Conservation (phyloP, 1,284 basidiomycete species). For the Heterobasidion irregulare region DNA sequence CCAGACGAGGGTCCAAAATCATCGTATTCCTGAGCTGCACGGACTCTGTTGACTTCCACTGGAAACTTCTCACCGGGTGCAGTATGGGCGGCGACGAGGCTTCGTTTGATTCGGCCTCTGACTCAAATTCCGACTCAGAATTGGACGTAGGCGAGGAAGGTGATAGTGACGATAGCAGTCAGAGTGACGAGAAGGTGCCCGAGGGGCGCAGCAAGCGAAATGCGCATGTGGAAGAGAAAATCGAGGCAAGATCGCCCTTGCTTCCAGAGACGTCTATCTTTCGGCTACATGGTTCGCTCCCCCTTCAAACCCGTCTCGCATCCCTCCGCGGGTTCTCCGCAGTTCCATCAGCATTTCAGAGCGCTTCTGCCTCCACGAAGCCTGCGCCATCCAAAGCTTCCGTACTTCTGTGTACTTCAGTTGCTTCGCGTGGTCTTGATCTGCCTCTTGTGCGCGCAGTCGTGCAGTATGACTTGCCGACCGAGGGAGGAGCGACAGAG, state of each 20-base stretch:
- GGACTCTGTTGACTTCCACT: conserved; percentile 97
- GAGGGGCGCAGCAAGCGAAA: conserved; percentile 4
- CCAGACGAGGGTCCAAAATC: conserved; percentile 52
- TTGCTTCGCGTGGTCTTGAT: conserved; percentile 97
- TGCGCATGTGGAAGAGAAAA: conserved; percentile 23
- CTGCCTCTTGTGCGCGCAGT: conserved; percentile 92
- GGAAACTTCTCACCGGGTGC: conserved; percentile 77
- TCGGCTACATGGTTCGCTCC: conserved; percentile 92
- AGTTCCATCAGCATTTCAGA: conserved; percentile 20
- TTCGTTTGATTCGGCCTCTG: conserved; percentile 13
- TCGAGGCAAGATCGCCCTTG: conserved; percentile 63
- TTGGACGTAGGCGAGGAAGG: conserved; percentile 4
- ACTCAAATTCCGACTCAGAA: conserved; percentile 13
- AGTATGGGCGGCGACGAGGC: conserved; percentile 49
- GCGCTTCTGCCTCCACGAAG: conserved; percentile 4
- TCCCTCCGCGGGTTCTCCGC: conserved; percentile 79
- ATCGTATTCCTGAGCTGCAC: conserved; percentile 97
- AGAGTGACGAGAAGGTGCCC: conserved; percentile 6
- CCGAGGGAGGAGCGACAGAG: conserved; percentile 94
- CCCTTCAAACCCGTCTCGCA: conserved; percentile 73
- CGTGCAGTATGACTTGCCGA: conserved; percentile 95
- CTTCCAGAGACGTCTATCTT: conserved; percentile 81
- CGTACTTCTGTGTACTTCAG: conserved; percentile 90
- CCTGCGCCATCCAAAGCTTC: conserved; percentile 34
- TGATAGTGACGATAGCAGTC: conserved; percentile 8